These are phyloP conservation scores for Cyclotella cryptica DNA, from an alignment of 108 stramenopile species.

Conservation along the genomic window DNA sequence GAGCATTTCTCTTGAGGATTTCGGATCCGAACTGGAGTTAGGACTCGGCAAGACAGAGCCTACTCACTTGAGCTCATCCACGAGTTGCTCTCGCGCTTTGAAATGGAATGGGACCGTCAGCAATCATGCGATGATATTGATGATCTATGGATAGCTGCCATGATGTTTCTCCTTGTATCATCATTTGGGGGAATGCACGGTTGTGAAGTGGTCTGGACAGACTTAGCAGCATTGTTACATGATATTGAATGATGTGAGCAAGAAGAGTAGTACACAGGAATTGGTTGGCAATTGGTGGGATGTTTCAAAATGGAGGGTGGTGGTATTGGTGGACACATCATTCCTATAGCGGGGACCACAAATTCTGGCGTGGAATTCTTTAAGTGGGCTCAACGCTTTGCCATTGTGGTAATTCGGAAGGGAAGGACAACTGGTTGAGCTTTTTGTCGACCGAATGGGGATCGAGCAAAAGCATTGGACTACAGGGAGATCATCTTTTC, in stretches of 20 bases:
- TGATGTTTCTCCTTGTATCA: slow-evolving; percentile 7
- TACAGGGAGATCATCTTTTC: slow-evolving; percentile 14
- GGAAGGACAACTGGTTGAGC: slow-evolving; percentile 23
- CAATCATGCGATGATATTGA: background rate
- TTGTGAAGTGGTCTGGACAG: slow-evolving; percentile 17
- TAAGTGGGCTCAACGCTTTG: slow-evolving; percentile 22
- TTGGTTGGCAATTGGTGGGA: slow-evolving; percentile 18
- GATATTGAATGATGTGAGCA: slow-evolving; percentile 4
- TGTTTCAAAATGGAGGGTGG: slow-evolving; percentile 19
- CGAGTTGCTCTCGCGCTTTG: background rate
- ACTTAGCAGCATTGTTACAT: slow-evolving; percentile 9
- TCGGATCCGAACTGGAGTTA: background rate
- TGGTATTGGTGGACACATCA: slow-evolving; percentile 4
- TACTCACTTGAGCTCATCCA: background rate
- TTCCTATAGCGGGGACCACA: slow-evolving; percentile 28
- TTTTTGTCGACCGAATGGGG: slow-evolving; percentile 8
- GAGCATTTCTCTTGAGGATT: background rate
- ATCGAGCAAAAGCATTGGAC: slow-evolving; percentile 9
- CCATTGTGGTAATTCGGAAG: background rate
- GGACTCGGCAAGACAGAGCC: background rate
- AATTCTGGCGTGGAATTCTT: slow-evolving; percentile 23
- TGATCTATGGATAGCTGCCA: background rate
- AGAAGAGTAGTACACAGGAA: slow-evolving; percentile 13
- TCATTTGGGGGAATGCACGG: slow-evolving; percentile 16
- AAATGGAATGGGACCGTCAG: background rate